Evolutionary conservation across 2,329 filamentous ascomycete genomes (phyloP).

Genomic region (Sporothrix variecibatus): DNA sequence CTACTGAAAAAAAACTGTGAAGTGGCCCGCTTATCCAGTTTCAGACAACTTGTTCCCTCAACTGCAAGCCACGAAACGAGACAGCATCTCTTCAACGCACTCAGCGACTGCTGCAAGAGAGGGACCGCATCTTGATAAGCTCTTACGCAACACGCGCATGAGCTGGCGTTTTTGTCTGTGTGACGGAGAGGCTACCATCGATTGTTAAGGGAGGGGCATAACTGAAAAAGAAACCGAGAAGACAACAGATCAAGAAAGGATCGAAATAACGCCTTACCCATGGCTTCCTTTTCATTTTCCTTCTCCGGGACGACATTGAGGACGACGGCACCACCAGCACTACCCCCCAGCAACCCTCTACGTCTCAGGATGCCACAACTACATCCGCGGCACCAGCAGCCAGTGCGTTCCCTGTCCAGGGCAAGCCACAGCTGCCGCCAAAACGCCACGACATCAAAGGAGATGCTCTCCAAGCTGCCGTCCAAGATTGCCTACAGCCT

Average conservation of each 20-base stretch:
- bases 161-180: not conserved
- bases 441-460: constrained; percentile 51
- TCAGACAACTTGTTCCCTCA: not conserved
- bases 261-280: not conserved
- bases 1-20: not conserved
- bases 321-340: constrained; percentile 30
- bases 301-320: constrained; percentile 69
- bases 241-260: not conserved
- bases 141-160: constrained; percentile 15
- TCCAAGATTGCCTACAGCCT: constrained; percentile 72
- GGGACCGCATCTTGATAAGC: constrained; percentile 19
- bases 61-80: constrained; percentile 11
- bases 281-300: constrained; percentile 50
- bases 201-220: not conserved
- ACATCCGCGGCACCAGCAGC: constrained; percentile 33
- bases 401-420: constrained; percentile 62
- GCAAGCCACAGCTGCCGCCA: constrained; percentile 60
- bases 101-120: not conserved
- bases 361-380: constrained; percentile 19
- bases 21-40: not conserved
- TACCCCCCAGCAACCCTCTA: constrained; percentile 15
- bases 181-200: not conserved
- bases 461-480: constrained; percentile 62
- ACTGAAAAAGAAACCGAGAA: not conserved
- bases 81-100: not conserved